A percentile compares a stretch with the other conserved stretches of the same genome.
These are phyloP conservation scores for Aspergillus thermomutatus DNA, from an alignment of 2,329 filamentous ascomycete species.

Conservation along the genomic window DNA sequence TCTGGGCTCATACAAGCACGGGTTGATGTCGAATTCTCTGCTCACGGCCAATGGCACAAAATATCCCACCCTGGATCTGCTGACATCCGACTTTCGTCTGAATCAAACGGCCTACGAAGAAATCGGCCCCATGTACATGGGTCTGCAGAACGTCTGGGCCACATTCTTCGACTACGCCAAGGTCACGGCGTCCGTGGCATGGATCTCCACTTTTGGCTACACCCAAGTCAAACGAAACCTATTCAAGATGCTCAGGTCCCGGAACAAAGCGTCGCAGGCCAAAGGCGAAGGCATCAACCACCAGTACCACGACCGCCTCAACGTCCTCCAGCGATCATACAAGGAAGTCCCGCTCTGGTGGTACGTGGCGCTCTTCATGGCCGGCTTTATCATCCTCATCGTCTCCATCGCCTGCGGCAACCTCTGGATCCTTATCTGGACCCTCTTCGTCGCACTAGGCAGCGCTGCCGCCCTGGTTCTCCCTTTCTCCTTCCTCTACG, in stretches of 20 bases:
- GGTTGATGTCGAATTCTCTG: constrained; percentile 58
- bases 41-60: constrained; percentile 49
- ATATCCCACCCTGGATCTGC: constrained; percentile 44
- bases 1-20: constrained; percentile 50
- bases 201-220: constrained; percentile 57
- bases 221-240: constrained; percentile 47
- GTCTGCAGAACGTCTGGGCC: constrained; percentile 56
- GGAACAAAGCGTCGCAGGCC: constrained; percentile 26
- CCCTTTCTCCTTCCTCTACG: constrained; percentile 59
- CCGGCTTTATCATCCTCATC: constrained; percentile 50
- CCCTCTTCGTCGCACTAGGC: constrained; percentile 55
- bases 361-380: constrained; percentile 52
- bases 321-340: constrained; percentile 56
- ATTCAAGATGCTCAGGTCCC: constrained; percentile 42
- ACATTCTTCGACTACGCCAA: constrained; percentile 62
- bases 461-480: constrained; percentile 56
- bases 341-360: constrained; percentile 59
- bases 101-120: constrained; percentile 48
- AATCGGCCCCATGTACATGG: constrained; percentile 56
- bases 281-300: constrained; percentile 46
- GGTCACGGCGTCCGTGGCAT: constrained; percentile 56
- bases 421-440: constrained; percentile 60
- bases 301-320: constrained; percentile 58
- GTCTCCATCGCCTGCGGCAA: constrained; percentile 50
- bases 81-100: constrained; percentile 45